Evolutionary conservation across 2,329 filamentous ascomycete species (phyloP).

Genomic region (Cytospora chrysosperma): DNA sequence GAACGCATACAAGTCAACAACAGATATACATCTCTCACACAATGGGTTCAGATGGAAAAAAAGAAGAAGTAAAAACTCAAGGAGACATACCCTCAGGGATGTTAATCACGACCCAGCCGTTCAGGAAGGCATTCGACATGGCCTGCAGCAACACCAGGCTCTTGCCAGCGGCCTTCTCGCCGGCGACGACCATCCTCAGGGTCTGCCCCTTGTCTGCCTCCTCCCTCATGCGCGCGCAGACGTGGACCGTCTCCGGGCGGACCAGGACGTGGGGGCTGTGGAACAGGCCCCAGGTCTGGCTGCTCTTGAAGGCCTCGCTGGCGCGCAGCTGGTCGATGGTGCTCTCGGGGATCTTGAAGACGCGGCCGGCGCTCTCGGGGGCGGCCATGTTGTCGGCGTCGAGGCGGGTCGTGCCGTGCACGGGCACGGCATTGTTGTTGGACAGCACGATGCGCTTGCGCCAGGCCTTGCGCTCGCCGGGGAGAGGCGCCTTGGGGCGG

Average conservation of each 20-base stretch:
- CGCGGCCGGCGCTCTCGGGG: slow-evolving; percentile 57
- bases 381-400: slow-evolving; percentile 53
- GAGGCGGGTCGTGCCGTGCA: slow-evolving; percentile 60
- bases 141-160: slow-evolving; percentile 83
- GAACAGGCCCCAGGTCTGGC: slow-evolving; percentile 87
- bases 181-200: slow-evolving; percentile 67
- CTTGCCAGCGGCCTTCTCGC: slow-evolving; percentile 77
- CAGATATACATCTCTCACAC: neutral
- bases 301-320: slow-evolving; percentile 87
- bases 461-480: slow-evolving; percentile 82
- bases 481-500: slow-evolving; percentile 56
- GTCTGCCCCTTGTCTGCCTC: slow-evolving; percentile 55
- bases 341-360: slow-evolving; percentile 66
- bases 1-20: neutral
- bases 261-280: slow-evolving; percentile 76
- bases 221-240: slow-evolving; percentile 63
- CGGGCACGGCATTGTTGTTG: slow-evolving; percentile 87
- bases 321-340: slow-evolving; percentile 78
- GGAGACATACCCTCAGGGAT: slow-evolving; percentile 84
- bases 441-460: slow-evolving; percentile 88
- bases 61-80: neutral
- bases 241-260: slow-evolving; percentile 71
- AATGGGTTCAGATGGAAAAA: neutral
- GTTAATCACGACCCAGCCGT: slow-evolving; percentile 85
- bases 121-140: slow-evolving; percentile 75